Evolutionary conservation across 2,329 filamentous ascomycete genomes (phyloP), one percentile per base, ranked within the genome.

Genomic region (Nothophaeocryptopus gaeumannii): DNA sequence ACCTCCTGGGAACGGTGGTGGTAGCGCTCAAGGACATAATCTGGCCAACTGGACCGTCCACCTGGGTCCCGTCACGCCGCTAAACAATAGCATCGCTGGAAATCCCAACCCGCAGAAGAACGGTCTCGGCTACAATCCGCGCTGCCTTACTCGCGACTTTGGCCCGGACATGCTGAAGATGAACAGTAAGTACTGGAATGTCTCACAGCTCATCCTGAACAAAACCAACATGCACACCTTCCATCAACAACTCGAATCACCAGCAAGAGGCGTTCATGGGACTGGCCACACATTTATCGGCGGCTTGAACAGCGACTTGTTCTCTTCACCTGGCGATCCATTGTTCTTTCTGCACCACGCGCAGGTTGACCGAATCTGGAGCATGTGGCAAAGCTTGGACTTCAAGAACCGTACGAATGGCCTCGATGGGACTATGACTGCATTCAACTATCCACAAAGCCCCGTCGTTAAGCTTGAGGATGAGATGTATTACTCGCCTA

Each of bases 351-450:
- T 74, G 14, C 76, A 78, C 54, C 75, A 78, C 50, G 55, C 53
- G 9, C 71, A 70, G 67, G 70, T 78, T 14, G 53, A 56, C 30
- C 66, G 72, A 1, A 54, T 70, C 2, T 79, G 68, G 63, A 72
- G 70, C 65, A 74, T 72, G 7, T 79, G 76, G 76, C 75, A 78
- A 58, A 72, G 71, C 50, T 58, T 69, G 39, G 69, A 77, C 45
- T 54, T 67, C 14, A 53, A 59, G 30, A 61, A 61, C 5, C 63
- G 75, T 8, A 43, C 33, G 9, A 39, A 15, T 12, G 12, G 20
- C 12, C 29, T 50, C 13, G 34, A 26, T 7, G 32, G 13, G 12
- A 46, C 50, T 12, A 41, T 39, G 12, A 16, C 48, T 15, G 10
- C n/a, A 3, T 34, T 12, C 12, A 37, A 37, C 46, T 42, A 20